Percentiles rank a stretch among this genome's conserved stretches.
phyloP scores from a whole-genome alignment of 2,329 filamentous ascomycete species.

The Dactylellina leptospora region DNA sequence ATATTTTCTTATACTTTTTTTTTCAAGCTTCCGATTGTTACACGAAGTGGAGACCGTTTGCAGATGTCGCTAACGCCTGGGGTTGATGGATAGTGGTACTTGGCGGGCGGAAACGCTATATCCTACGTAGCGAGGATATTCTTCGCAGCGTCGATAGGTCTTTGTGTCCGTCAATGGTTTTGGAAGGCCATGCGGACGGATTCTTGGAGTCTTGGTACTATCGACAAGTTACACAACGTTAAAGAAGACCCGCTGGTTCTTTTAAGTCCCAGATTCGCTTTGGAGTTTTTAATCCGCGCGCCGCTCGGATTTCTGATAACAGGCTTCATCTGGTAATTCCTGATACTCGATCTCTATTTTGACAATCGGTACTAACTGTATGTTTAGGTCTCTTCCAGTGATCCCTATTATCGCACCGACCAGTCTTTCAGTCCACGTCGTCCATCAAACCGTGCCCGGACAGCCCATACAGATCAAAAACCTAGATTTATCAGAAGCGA shows the following conservation, averaged over 20 bases:
- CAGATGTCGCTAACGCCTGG: background rate
- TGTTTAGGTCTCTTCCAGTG: background rate
- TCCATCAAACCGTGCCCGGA: background rate
- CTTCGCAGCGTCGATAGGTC: conserved; percentile 16
- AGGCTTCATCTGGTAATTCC: conserved; percentile 6
- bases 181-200: conserved; percentile 13
- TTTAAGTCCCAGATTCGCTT: background rate
- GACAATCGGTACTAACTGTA: background rate
- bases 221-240: conserved; percentile 14
- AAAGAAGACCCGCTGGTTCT: background rate
- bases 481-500: background rate
- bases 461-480: conserved; percentile 9
- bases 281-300: conserved; percentile 2
- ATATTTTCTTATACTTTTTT: background rate
- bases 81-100: conserved; percentile 11
- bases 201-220: conserved; percentile 9
- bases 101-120: conserved; percentile 17
- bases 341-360: background rate
- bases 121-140: conserved; percentile 20
- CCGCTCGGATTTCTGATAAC: conserved; percentile 16
- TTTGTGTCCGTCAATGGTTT: conserved; percentile 25
- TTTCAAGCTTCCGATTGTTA: background rate
- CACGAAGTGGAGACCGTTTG: background rate
- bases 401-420: conserved; percentile 20
- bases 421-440: conserved; percentile 10